Evolutionary conservation across 75 land plant genomes (phyloP), one percentile per base, ranked within the genome.

Genomic region (Cupressus sempervirens): DNA sequence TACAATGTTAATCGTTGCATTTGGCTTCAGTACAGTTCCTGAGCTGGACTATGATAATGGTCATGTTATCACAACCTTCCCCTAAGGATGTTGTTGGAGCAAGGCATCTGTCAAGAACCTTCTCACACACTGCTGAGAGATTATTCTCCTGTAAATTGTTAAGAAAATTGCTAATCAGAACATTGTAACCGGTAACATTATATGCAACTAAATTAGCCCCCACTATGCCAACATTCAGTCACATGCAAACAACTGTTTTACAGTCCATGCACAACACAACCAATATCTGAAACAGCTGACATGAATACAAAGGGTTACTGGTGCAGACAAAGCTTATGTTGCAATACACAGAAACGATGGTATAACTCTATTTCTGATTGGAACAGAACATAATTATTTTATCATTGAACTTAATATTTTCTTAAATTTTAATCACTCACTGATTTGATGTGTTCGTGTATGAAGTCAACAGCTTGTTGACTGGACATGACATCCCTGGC

Each of bases 31-130:
- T 43, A 26, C 46, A 26, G 29, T 62, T 67, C 84, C 84, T 86
- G 35, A 89, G 83, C 77, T 89, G 88, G 34, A 89, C 90, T 82
- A 89, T 80, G 82, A 89, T 89, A 45, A 89, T 83, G 84, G 89
- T 89, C 90, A 89, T 89, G 46, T 89, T 89, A 83, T 89, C 90
- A 81, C 90, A 89, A n/a, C 90, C 90, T 87, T 89, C 90, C 52
- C 82, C 83, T 52, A 79, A 67, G 29, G 76, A 23, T 45, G 86
- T 87, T 82, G 68, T 88, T 62, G 90, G 90, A 67, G 90, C 81
- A 84, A 89, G 82, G 73, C 90, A 89, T 40, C 83, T 67, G 82
- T 89, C 90, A 3, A 89, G 88, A 58, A 89, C 74, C 86, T 84
- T 88, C 85, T 87, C 90, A 53, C 90, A 89, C 34, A 89, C 48